phyloP scores from a whole-genome alignment of 768 basidiomycete genomes.

The Tricholoma bakamatsutake region DNA sequence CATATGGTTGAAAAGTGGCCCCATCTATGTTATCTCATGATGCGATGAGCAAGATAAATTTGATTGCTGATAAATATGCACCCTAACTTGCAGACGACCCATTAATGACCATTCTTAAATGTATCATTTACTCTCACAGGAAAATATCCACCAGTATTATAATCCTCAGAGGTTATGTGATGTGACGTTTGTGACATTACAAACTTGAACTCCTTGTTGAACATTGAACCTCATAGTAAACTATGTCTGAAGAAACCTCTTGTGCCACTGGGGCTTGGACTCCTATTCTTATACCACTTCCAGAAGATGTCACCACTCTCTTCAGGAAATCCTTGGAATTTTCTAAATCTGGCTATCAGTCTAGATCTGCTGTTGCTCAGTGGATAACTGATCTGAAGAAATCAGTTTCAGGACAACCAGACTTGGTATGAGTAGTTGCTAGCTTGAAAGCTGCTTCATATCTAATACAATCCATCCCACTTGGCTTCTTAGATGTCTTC shows the following conservation, averaged over 20 bases:
- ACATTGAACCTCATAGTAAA: background rate
- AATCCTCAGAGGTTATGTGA: no score
- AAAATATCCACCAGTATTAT: slow-evolving; percentile 78
- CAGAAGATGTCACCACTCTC: no score
- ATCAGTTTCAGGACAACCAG: background rate
- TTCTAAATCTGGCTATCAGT: background rate
- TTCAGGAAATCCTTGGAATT: background rate
- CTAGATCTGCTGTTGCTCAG: background rate
- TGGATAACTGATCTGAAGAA: background rate
- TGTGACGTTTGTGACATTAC: no score
- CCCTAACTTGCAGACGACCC: slow-evolving; percentile 88
- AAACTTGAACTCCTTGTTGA: no score
- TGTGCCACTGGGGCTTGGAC: background rate
- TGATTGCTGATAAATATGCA: slow-evolving; percentile 25
- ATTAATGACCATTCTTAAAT: slow-evolving; percentile 82
- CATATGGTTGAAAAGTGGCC: slow-evolving; percentile 95
- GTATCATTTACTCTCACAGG: slow-evolving; percentile 75
- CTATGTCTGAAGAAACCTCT: background rate
- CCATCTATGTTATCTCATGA: slow-evolving; percentile 48
- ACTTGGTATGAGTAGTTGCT: no score
- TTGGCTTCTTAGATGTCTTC: background rate
- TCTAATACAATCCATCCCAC: background rate
- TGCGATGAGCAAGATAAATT: slow-evolving; percentile 20
- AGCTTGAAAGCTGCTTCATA: no score
- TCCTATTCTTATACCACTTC: background rate